These are phyloP conservation scores for Moricandia arvensis DNA, from an alignment of 345 rosid genomes.

Conservation along the genomic window DNA sequence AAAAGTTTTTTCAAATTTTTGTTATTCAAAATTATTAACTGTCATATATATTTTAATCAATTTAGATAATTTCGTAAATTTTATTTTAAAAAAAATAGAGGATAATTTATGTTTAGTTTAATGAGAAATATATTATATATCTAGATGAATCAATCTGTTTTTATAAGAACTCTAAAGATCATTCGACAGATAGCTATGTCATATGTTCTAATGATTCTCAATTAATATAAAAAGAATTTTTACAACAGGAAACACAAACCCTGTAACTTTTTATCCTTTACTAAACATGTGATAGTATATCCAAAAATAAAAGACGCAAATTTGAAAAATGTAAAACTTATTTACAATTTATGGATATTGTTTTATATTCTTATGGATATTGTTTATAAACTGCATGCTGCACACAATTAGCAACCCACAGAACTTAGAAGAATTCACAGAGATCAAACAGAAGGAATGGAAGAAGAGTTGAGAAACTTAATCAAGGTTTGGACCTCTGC, in stretches of 20 bases:
- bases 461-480: slow-evolving; percentile 34
- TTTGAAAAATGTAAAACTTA: neutral
- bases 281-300: neutral
- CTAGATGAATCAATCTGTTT: too few species aligned
- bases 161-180: too few species aligned
- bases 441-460: slow-evolving; percentile 11
- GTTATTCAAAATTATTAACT: too few species aligned
- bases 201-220: too few species aligned
- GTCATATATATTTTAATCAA: too few species aligned
- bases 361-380: neutral
- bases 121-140: too few species aligned
- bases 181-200: too few species aligned
- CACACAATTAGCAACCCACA: slow-evolving; percentile 5
- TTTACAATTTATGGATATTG: neutral
- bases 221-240: too few species aligned
- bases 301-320: neutral
- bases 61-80: too few species aligned
- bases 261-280: neutral
- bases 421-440: neutral
- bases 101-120: too few species aligned
- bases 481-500: slow-evolving; percentile 52
- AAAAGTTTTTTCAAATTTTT: too few species aligned
- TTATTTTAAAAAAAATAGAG: too few species aligned
- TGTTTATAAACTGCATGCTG: neutral
- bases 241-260: neutral